Conservation (phyloP, 495 filamentous ascomycete species). For the Usnea hakonensis region DNA sequence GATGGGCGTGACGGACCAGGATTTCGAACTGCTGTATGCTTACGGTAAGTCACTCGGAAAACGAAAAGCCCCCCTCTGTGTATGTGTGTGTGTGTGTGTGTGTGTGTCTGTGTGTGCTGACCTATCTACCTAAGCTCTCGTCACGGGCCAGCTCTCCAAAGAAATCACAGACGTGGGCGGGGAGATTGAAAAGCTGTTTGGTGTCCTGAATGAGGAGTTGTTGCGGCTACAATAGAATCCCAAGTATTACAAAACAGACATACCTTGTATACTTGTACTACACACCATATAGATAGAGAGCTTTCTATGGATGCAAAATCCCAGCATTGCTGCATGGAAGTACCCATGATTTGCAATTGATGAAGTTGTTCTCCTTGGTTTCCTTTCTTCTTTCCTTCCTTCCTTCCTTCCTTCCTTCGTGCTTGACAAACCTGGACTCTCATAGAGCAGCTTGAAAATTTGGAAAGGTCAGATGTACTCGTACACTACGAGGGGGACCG, state of each 20-base stretch:
- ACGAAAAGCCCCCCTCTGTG: no score
- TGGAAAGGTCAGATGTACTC: no score
- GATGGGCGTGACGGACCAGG: slow-evolving; percentile 52
- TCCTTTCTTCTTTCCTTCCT: no score
- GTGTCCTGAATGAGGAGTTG: slow-evolving; percentile 65
- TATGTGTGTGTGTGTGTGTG: no score
- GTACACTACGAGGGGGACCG: no score
- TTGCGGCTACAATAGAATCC: slow-evolving; percentile 52
- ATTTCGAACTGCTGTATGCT: slow-evolving; percentile 66
- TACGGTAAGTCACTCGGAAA: slow-evolving; percentile 47
- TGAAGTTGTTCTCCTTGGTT: no score
- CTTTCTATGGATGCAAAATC: no score
- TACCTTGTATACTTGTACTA: neutral
- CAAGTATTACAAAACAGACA: neutral
- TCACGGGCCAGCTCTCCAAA: slow-evolving; percentile 45
- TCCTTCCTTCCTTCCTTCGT: no score
- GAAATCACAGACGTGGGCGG: slow-evolving; percentile 44
- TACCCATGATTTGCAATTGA: no score
- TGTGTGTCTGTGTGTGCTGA: neutral
- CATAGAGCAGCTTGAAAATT: no score
- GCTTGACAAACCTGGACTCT: no score
- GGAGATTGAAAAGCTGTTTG: slow-evolving; percentile 55
- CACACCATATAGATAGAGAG: neutral
- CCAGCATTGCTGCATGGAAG: no score
- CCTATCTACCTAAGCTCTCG: slow-evolving; percentile 25